These are phyloP conservation scores for Fusarium penzigii DNA, from an alignment of 2,329 filamentous ascomycete genomes.

Conservation along the genomic window DNA sequence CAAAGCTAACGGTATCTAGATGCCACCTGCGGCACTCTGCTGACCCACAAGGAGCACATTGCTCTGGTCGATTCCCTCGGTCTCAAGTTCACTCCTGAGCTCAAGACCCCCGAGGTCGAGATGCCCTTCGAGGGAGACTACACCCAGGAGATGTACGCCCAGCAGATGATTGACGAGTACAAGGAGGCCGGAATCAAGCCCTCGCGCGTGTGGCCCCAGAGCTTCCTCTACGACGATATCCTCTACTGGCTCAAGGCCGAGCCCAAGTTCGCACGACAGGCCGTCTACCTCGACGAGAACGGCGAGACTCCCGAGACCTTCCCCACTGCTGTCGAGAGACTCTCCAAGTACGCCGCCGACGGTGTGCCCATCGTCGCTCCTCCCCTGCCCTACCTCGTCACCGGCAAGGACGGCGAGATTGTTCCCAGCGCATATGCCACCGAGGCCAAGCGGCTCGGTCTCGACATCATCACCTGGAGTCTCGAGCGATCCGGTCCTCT, in stretches of 20 bases:
- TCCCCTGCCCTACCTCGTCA: conserved; percentile 62
- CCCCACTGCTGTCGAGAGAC: conserved; percentile 53
- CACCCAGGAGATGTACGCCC: conserved; percentile 64
- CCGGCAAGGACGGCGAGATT: conserved; percentile 53
- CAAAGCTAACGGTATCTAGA: conserved; percentile 28
- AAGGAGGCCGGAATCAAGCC: conserved; percentile 52
- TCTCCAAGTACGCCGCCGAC: conserved; percentile 54
- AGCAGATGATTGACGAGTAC: conserved; percentile 66
- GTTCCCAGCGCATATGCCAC: conserved; percentile 64
- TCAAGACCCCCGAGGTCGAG: conserved; percentile 67
- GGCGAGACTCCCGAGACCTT: conserved; percentile 56
- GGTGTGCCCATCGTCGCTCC: conserved; percentile 66
- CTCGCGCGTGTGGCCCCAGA: conserved; percentile 61
- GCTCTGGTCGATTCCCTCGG: conserved; percentile 57
- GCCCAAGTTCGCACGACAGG: conserved; percentile 61
- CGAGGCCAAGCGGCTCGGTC: conserved; percentile 58
- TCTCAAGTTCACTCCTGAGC: conserved; percentile 65
- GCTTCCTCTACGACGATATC: conserved; percentile 64
- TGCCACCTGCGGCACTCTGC: conserved; percentile 61
- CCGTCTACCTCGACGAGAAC: conserved; percentile 65
- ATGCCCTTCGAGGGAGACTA: conserved; percentile 69
- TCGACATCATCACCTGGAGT: conserved; percentile 69
- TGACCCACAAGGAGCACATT: conserved; percentile 65
- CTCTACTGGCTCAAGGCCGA: conserved; percentile 67
- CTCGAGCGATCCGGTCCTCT: conserved; percentile 67